Base-by-base conservation (phyloP, 148 eudicot species). In the Oxyria digyna region DNA sequence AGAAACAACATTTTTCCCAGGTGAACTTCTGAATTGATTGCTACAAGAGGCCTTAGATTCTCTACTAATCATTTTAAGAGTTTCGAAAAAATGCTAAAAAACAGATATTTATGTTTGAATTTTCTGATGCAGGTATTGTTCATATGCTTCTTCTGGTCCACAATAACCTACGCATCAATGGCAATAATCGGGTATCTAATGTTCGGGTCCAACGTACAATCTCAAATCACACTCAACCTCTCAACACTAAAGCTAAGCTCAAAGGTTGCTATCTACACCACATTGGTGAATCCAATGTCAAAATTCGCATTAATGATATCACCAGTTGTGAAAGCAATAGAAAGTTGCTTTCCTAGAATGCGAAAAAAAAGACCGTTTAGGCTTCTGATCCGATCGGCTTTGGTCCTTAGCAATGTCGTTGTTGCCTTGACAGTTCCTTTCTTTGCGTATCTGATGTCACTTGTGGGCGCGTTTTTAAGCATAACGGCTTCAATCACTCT, bases 301-400 rank as follows among this genome's bases (percentile, higher is more conserved):
- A 85, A 85, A 78, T 85, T 80, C 49, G 86, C 84, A 4, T 63
- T 85, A 3, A 85, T 85, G 84, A 42, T 85, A 62, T 75, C 81
- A 42, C 89, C 86, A 1, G 79, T 85, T 10, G 74, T 77, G 5
- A 76, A 49, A 40, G 72, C 81, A 35, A 77, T 81, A 0, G 86
- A 85, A 18, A 78, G 73, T 37, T 82, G 78, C 49, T 82, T 85
- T 17, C 86, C 75, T 0, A 55, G 71, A 4, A 59, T 67, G 65
- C 69, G 48, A 57, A 78, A 76, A 52, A 82, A 73, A 14, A 80
- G 64, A 26, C 26, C 67, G n/a, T 65, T 74, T 26, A 76, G 74
- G 21, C 35, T 78, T 3, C 20, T 82, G 6, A 68, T 85, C 29
- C 69, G 84, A 55, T 68, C 83, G 27, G 41, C 65, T 38, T 69